Evolutionary conservation across 139 green algal genomes (phyloP), one percentile per base, ranked within the genome.

Genomic region (Edaphochlamys debaryana): DNA sequence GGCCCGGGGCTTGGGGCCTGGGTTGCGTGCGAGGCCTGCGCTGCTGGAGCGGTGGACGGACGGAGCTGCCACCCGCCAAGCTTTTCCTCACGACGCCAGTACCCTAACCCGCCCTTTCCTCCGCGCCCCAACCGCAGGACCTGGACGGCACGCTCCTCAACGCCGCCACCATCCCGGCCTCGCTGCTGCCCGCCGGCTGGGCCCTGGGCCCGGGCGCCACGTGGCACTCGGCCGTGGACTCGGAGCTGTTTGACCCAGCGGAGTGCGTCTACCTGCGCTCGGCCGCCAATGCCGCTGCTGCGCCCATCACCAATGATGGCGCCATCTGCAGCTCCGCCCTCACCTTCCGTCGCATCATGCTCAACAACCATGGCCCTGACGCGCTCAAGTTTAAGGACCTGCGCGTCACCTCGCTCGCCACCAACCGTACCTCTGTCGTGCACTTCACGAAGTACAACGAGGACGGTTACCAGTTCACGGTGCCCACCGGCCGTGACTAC

Each of bases 401-500:
- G 73, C 45, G n/a, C 11, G 32, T 74, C 4, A 34, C 25, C 25
- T 52, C 45, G 20, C 19, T 54, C 32, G 37, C 69, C 52, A 78
- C 79, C 27, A 89, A 88, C 79, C 77, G 64, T 54, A 84, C 84
- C 58, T 78, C 69, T 0, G 3, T 58, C 8, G 80, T 82, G 13
- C 63, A 90, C 66, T 85, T 85, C 56, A 81, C 87, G 0, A 78
- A 89, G 1, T 91, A 92, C 69, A 91, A 91, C 60, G 89, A 91
- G 83, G 7, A 79, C 30, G 88, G 88, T 23, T 90, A 94, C 83
- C 85, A 91, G 67, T 94, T 92, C 80, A 91, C 83, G 34, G 82
- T 89, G 13, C 69, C 90, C 32, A 84, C 71, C 2, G 27, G 32
- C 1, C 72, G 86, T 27, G 79, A 82, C 50, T 90, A 88, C 86